Evolutionary conservation across 192 early-diverging fungal species (phyloP).

Genomic region (Linderina pennispora): DNA sequence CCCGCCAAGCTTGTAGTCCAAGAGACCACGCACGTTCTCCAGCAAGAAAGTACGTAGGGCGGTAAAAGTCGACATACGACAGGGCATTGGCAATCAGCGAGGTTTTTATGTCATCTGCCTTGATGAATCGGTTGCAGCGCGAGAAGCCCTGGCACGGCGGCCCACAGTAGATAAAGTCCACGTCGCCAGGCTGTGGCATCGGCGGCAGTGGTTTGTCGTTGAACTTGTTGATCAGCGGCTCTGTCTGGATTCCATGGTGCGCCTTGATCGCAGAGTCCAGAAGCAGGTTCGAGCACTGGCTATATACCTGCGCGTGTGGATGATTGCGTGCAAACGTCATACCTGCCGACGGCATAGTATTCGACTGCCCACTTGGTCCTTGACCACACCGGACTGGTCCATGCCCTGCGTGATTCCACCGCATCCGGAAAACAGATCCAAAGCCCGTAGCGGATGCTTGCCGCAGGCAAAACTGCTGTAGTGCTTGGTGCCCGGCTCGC

Average conservation of each 20-base stretch:
- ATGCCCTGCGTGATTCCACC: slow-evolving; percentile 63
- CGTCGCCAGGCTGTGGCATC: slow-evolving; percentile 57
- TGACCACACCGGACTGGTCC: slow-evolving; percentile 50
- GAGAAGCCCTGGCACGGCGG: slow-evolving; percentile 72
- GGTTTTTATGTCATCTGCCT: slow-evolving; percentile 62
- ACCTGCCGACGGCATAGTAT: slow-evolving; percentile 52
- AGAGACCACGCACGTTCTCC: slow-evolving; percentile 64
- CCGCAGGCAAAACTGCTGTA: slow-evolving; percentile 24
- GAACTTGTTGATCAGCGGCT: slow-evolving; percentile 38
- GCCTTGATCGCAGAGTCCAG: slow-evolving; percentile 57
- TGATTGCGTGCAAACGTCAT: slow-evolving; percentile 58
- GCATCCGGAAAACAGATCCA: slow-evolving; percentile 68
- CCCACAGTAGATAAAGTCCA: slow-evolving; percentile 69
- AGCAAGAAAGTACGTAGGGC: slow-evolving; percentile 59
- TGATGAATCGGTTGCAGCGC: slow-evolving; percentile 52
- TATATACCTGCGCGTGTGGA: slow-evolving; percentile 52
- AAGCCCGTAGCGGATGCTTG: slow-evolving; percentile 38
- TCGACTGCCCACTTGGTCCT: slow-evolving; percentile 62
- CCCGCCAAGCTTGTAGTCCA: slow-evolving; percentile 52
- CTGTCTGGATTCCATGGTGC: slow-evolving; percentile 23
- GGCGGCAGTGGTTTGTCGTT: slow-evolving; percentile 29
- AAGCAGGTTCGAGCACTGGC: slow-evolving; percentile 57
- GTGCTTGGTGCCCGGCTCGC: not conserved
- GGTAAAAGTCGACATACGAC: slow-evolving; percentile 66
- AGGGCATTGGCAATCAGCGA: slow-evolving; percentile 57